Conservation (phyloP, 2,329 filamentous ascomycete species). For the Tricladium varicosporioides region DNA sequence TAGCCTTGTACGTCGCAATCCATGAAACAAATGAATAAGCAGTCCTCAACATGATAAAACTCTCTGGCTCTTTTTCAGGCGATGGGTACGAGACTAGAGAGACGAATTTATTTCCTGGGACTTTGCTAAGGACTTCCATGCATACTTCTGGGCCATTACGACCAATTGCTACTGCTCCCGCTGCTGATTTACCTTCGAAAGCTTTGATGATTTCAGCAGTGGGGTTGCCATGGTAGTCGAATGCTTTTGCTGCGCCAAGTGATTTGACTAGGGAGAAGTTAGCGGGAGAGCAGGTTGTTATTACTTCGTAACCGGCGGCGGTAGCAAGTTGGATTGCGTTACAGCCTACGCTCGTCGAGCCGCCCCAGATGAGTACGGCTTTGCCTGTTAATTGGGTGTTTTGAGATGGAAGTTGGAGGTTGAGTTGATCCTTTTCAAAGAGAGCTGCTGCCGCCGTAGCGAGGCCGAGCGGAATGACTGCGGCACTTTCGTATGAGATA, state of each 20-base stretch:
- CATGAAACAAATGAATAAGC: constrained; percentile 1
- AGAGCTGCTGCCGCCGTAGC: constrained; percentile 26
- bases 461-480: constrained; percentile 33
- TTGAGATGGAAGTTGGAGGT: constrained; percentile 5
- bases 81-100: neutral
- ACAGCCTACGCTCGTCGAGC: constrained; percentile 19
- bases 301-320: constrained; percentile 41
- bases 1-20: constrained; percentile 1
- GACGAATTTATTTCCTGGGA: neutral
- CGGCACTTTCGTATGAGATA: constrained; percentile 29
- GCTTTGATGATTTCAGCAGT: neutral
- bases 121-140: neutral
- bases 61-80: neutral
- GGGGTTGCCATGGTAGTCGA: constrained; percentile 37
- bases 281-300: constrained; percentile 37
- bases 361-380: constrained; percentile 25
- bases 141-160: neutral
- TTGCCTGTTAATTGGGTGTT: constrained; percentile 5
- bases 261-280: constrained; percentile 37
- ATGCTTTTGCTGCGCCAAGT: constrained; percentile 40
- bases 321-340: constrained; percentile 43
- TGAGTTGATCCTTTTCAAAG: constrained; percentile 15
- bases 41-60: neutral
- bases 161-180: neutral
- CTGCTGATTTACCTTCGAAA: neutral